A percentile compares a stretch with the other conserved stretches of the same genome.
Conservation (phyloP, 2,329 filamentous ascomycete genomes). For the Claviceps lovelessii region DNA sequence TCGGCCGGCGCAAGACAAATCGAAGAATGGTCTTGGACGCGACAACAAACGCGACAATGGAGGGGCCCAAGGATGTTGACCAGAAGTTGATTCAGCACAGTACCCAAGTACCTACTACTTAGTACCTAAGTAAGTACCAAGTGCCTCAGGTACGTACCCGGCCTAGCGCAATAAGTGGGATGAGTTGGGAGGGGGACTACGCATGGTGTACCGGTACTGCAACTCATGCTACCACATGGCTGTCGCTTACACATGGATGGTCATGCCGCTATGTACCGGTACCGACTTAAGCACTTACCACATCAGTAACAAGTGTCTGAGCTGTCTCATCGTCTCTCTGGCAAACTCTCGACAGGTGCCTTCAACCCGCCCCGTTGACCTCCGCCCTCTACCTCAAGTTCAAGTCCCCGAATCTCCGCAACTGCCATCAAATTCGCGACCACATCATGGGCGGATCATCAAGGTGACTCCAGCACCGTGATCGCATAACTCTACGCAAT, state of each 20-base stretch:
- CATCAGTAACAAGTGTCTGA: not conserved
- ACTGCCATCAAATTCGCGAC: conserved; percentile 26
- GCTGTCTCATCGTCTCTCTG: conserved; percentile 7
- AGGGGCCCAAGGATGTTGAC: conserved; percentile 1
- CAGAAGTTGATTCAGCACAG: not conserved
- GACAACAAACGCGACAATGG: conserved; percentile 13
- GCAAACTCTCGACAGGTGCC: conserved; percentile 16
- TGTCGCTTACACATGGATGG: too few relatives aligned
- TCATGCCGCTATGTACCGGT: not conserved
- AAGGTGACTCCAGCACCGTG: conserved; percentile 21
- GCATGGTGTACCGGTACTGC: conserved; percentile 9
- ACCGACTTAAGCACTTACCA: not conserved
- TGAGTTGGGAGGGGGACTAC: conserved; percentile 1
- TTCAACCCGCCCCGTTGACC: conserved; percentile 19
- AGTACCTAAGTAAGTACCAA: too few relatives aligned
- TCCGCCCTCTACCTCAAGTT: conserved; percentile 14
- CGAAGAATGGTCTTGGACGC: conserved; percentile 10
- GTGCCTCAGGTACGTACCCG: too few relatives aligned
- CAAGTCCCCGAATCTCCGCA: conserved; percentile 9
- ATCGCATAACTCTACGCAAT: conserved; percentile 27
- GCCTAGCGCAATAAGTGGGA: conserved; percentile 2
- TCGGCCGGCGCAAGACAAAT: not conserved
- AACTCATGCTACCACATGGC: conserved; percentile 1
- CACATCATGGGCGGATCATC: conserved; percentile 32
- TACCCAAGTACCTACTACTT: too few relatives aligned